Conservation (phyloP, 805 yeast genomes). For the Zygosaccharomyces gambellarensis region DNA sequence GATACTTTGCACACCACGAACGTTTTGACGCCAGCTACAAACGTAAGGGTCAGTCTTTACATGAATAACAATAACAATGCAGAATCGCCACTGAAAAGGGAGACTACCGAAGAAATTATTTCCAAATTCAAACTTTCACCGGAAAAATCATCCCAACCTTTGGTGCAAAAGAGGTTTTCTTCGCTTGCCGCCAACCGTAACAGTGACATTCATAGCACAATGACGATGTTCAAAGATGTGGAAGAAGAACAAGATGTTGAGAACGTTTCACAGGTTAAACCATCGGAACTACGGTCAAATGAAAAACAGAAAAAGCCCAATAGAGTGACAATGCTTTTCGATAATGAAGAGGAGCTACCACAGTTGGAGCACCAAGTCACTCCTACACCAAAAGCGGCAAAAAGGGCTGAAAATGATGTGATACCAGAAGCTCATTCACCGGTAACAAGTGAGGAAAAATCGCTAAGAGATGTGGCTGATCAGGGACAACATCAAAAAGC, state of each 20-base stretch:
- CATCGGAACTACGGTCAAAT: background rate
- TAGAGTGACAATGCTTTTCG: conserved; percentile 31
- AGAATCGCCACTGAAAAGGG: conserved; percentile 23
- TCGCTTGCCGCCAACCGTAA: conserved; percentile 11
- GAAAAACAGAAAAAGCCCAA: conserved; percentile 12
- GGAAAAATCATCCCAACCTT: conserved; percentile 17
- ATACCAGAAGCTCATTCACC: background rate
- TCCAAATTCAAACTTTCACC: conserved; percentile 31
- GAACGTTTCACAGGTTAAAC: background rate
- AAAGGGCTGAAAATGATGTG: background rate
- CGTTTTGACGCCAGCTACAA: conserved; percentile 29
- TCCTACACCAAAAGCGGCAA: background rate
- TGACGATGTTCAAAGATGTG: conserved; percentile 32
- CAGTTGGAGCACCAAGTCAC: background rate
- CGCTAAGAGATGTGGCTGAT: conserved; percentile 1
- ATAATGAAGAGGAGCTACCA: conserved; percentile 18
- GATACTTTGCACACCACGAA: conserved; percentile 31
- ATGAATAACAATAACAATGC: conserved; percentile 19
- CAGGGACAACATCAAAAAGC: background rate
- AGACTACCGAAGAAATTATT: conserved; percentile 34
- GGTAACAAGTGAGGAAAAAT: background rate
- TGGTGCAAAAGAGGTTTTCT: conserved; percentile 26
- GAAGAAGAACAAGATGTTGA: conserved; percentile 21
- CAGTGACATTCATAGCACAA: conserved; percentile 17
- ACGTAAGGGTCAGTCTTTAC: conserved; percentile 33